Evolutionary conservation across 768 basidiomycete species (phyloP), one percentile per base, ranked within the genome.

Genomic region (Strobilomyces dryophilus): DNA sequence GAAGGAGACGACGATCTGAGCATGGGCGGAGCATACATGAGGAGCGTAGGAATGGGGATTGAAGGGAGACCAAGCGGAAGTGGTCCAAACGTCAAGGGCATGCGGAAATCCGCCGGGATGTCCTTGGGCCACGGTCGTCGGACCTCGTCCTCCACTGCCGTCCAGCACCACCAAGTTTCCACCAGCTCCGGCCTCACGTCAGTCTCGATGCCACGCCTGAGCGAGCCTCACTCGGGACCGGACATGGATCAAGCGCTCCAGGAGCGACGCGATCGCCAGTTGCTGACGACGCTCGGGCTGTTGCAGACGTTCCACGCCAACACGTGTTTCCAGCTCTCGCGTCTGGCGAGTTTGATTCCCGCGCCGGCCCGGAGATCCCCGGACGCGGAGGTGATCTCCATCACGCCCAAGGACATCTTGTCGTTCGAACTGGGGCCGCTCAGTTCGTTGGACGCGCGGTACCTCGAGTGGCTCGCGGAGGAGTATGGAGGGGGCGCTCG

Each of bases 381-480:
- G 1, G 62, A 70, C 12, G 48, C 21, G n/a, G 62, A 66, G 11
- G 52, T 63, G 26, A 66, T 79, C 40, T 70, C 83, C 11, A 66
- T 91, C 17, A 75, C 78, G 2, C 80, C 87, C 11, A 81, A 76
- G 59, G 86, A 89, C 54, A 72, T 92, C 8, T 49, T 81, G 11
- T 73, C 80, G 14, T 83, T 92, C 44, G 87, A 87, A 64, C 77
- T 92, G 0, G 85, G 88, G 1, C 84, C 89, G 8, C 69, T 89
- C 53, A 92, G 89, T 61, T 71, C 74, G 5, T 63, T 84, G 44
- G 90, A 92, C 56, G 83, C 77, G n/a, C 75, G 73, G 40, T 92
- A 91, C 64, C 70, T 91, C 32, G 87, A 89, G 64, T 92, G 88
- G 87, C 72, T 93, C 17, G 80, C 76, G 1, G 76, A 76, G 47